Evolutionary conservation across 2,329 filamentous ascomycete genomes (phyloP).

Genomic region (Diaporthe nobilis): DNA sequence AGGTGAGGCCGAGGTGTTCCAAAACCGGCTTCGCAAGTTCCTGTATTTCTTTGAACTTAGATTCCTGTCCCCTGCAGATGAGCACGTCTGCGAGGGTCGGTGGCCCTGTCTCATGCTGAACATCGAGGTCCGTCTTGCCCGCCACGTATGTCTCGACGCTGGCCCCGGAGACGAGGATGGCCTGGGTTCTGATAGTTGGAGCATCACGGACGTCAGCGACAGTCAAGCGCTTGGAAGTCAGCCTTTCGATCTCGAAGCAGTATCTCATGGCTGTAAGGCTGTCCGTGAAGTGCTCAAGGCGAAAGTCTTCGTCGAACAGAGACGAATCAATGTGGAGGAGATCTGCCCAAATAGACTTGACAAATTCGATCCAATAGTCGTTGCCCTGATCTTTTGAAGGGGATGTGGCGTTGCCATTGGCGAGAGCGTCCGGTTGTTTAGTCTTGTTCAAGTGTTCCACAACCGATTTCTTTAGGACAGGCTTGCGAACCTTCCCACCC

Average conservation of each 20-base stretch:
- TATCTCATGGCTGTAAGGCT: constrained; percentile 25
- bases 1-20: background rate
- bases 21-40: background rate
- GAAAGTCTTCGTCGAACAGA: background rate
- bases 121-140: background rate
- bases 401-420: background rate
- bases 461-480: background rate
- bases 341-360: constrained; percentile 2
- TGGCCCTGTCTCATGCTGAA: background rate
- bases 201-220: constrained; percentile 2
- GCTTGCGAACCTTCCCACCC: constrained; percentile 19
- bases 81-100: background rate
- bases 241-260: background rate
- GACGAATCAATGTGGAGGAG: background rate
- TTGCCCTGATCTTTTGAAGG: fast-evolving
- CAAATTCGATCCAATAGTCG: background rate
- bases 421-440: background rate
- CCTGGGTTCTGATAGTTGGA: background rate
- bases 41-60: background rate
- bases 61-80: background rate
- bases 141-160: background rate
- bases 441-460: background rate
- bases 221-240: constrained; percentile 3
- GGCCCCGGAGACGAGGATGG: constrained; percentile 1
- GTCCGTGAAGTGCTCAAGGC: constrained; percentile 18